These are phyloP conservation scores for Rhizophagus sp. DNA, from an alignment of 192 early-diverging fungal genomes.

Conservation along the genomic window DNA sequence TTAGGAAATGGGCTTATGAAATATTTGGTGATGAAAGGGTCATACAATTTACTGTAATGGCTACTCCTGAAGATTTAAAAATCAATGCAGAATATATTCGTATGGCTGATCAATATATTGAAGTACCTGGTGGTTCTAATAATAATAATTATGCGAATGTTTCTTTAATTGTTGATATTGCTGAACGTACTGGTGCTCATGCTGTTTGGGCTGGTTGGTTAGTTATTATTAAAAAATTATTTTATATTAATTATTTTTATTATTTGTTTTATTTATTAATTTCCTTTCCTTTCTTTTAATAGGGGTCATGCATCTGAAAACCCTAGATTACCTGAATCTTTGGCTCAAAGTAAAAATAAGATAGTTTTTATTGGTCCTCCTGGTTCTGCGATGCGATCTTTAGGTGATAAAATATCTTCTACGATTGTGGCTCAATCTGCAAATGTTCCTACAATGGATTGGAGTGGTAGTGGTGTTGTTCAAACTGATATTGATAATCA, in stretches of 20 bases:
- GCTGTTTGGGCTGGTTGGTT: slow-evolving; percentile 97
- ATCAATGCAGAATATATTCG: slow-evolving; percentile 99
- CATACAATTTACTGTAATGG: slow-evolving; percentile 97
- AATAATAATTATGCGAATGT: slow-evolving; percentile 99
- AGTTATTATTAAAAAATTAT: slow-evolving; percentile 18
- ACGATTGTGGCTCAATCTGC: slow-evolving; percentile 98
- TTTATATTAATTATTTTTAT: too few relatives aligned
- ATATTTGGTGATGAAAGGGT: slow-evolving; percentile 96
- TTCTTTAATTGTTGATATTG: slow-evolving; percentile 97
- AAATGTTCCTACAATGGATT: slow-evolving; percentile 93
- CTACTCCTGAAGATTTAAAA: slow-evolving; percentile 95
- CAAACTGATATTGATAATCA: slow-evolving; percentile 66
- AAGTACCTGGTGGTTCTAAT: slow-evolving; percentile 95
- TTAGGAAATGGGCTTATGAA: slow-evolving; percentile 98
- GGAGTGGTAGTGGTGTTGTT: slow-evolving; percentile 88
- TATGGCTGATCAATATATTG: slow-evolving; percentile 98
- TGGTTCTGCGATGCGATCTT: slow-evolving; percentile 93
- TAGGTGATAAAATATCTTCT: slow-evolving; percentile 99
- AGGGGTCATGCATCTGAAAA: slow-evolving; percentile 99
- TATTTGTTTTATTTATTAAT: too few relatives aligned
- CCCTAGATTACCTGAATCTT: slow-evolving; percentile 90
- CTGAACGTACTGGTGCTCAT: slow-evolving; percentile 93
- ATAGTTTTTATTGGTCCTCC: slow-evolving; percentile 98
- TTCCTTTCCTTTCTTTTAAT: not conserved
- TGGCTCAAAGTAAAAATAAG: slow-evolving; percentile 75